Evolutionary conservation across 352 stramenopile genomes (phyloP), one percentile per base, ranked within the genome.

Genomic region (Globisporangium sylvaticum): DNA sequence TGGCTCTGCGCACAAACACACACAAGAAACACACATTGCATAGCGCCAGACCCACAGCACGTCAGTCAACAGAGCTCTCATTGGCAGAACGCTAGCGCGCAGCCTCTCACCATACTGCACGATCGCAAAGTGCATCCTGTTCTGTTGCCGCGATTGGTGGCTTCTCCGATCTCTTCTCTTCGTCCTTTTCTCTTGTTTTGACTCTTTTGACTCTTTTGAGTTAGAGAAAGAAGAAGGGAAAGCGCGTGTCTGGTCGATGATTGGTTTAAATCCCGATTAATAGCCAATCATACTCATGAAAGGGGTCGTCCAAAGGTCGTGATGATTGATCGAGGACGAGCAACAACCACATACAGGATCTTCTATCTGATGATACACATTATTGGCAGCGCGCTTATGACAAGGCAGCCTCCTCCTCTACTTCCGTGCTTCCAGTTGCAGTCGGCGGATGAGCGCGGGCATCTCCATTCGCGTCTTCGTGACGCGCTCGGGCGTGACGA

Each of bases 21-120:
- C 31, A 39, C 31, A 20, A 55, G 1, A n/a, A 8, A 12, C 4
- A 14, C 18, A 22, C 24, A 31, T 7, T 1, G 34, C 18, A 18
- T 5, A 44, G 37, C 37, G 18, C 14, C 37, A 44, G 37, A 3
- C 24, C 22, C 22, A 1, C 24, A 22, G 24, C 9, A 24, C 25
- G 7, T 24, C 15, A 67, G 3, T 52, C 34, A 57, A 24, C 8
- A 64, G 8, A 14, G 50, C 20, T 50, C 42, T 22, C 42, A 12
- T 50, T 22, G 3, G 39, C 39, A 48, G 4, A n/a, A 6, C 39
- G 5, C 5, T 48, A n/a, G 39, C 39, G 39, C 39, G 15, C 15
- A 15, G 39, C 15, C 15, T 48, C 81, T 66, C 65, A 92, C 84
- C 84, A 79, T 89, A 92, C 71, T 94, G 84, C 29, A 94, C 81